phyloP scores from a whole-genome alignment of 768 basidiomycete genomes.

The Pleurotus salmoneostramineus region DNA sequence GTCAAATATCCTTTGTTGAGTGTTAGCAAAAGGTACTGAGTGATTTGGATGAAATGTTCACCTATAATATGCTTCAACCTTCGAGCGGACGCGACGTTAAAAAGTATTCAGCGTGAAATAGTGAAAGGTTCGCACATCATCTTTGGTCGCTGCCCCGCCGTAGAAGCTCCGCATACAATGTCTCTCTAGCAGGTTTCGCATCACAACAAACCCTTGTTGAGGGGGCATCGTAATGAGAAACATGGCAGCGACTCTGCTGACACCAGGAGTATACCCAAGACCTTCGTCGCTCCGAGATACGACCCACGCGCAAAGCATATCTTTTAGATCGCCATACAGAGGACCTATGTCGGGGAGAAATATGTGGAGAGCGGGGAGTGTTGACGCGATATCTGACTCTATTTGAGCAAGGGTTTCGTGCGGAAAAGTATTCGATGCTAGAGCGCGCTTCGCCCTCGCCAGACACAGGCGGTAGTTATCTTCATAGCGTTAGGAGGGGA shows the following conservation, averaged over 20 bases:
- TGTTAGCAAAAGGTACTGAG: constrained; percentile 6
- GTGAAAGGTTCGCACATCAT: constrained; percentile 61
- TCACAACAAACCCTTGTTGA: constrained; percentile 71
- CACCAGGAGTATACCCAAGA: constrained; percentile 66
- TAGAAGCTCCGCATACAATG: constrained; percentile 86
- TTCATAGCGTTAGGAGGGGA: constrained; percentile 20
- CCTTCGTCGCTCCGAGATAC: constrained; percentile 83
- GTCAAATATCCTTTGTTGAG: constrained; percentile 72
- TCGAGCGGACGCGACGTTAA: constrained; percentile 19
- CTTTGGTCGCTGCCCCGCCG: constrained; percentile 62
- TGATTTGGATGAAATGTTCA: constrained; percentile 21
- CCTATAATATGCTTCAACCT: constrained; percentile 94
- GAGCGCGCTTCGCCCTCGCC: constrained; percentile 68
- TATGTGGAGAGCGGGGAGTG: constrained; percentile 75
- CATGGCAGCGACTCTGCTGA: constrained; percentile 81
- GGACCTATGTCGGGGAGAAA: constrained; percentile 77
- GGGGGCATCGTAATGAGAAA: constrained; percentile 77
- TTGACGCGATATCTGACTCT: constrained; percentile 70
- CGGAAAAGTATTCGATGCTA: constrained; percentile 65
- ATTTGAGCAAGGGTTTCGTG: constrained; percentile 55
- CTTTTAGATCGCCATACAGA: constrained; percentile 76
- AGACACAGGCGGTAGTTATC: constrained; percentile 72
- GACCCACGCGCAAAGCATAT: constrained; percentile 85
- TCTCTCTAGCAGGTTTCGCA: constrained; percentile 83
- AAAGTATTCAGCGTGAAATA: neutral